Conservation (phyloP, 352 stramenopile species). For the Pythium monospermum region DNA sequence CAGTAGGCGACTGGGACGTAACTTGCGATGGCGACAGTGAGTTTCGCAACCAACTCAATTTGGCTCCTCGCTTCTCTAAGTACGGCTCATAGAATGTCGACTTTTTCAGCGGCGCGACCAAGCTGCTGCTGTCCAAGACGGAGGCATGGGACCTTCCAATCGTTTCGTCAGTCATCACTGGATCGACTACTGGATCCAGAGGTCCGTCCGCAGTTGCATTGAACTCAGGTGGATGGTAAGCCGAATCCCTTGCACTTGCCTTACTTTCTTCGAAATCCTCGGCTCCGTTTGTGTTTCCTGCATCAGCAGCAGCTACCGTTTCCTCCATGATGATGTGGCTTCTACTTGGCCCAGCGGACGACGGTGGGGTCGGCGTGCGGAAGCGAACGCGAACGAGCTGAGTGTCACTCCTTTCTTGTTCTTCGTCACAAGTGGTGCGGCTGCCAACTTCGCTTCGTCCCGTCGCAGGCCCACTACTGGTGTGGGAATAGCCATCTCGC, state of each 20-base stretch:
- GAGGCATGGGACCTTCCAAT: too few species aligned
- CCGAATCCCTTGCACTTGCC: neutral
- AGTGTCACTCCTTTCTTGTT: neutral
- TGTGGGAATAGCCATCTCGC: too few species aligned
- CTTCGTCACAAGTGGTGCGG: neutral
- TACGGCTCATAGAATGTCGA: conserved; percentile 13
- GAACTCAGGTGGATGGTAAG: too few species aligned
- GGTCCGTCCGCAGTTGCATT: too few species aligned
- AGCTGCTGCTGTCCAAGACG: neutral
- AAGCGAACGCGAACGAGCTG: conserved; percentile 11
- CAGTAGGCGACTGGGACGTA: too few species aligned
- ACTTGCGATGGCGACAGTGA: too few species aligned
- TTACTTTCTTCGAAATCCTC: neutral
- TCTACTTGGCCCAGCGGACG: conserved; percentile 14
- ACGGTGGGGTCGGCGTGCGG: conserved; percentile 19
- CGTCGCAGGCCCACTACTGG: neutral
- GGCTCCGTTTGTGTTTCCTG: neutral
- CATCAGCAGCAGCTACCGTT: neutral
- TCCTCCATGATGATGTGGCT: neutral
- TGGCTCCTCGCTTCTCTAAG: conserved; percentile 9
- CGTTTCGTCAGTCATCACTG: neutral
- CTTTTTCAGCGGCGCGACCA: neutral
- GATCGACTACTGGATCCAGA: neutral
- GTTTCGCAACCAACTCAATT: conserved; percentile 17
- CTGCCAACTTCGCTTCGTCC: neutral